Evolutionary conservation across 1,284 basidiomycete genomes (phyloP).

Genomic region (Leccinum subrobustum): DNA sequence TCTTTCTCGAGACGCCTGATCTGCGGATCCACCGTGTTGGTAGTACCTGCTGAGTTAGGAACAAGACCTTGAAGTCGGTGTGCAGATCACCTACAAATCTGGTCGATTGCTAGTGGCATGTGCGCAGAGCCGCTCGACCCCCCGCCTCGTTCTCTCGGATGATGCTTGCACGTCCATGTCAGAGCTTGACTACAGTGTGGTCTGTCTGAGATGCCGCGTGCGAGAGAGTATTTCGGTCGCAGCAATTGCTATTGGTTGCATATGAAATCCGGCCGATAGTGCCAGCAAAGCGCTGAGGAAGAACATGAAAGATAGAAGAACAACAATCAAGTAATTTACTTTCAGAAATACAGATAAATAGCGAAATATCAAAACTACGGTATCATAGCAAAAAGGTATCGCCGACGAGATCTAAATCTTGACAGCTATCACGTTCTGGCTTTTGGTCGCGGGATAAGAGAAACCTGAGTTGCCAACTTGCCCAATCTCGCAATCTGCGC

Average conservation of each 20-base stretch:
- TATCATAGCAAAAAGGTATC: constrained; percentile 11
- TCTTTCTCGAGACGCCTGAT: constrained; percentile 44
- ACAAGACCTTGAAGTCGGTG: background rate
- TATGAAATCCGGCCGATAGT: background rate
- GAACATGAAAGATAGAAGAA: background rate
- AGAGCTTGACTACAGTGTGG: background rate
- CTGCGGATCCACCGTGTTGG: constrained; percentile 32
- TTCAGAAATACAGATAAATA: constrained; percentile 30
- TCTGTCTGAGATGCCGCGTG: background rate
- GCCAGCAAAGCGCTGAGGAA: background rate
- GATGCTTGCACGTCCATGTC: constrained; percentile 25
- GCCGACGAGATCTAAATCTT: background rate
- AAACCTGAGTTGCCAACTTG: constrained; percentile 20
- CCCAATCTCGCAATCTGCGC: background rate
- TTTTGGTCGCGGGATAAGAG: constrained; percentile 29
- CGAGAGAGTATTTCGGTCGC: background rate
- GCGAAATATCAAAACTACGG: background rate
- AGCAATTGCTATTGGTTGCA: background rate
- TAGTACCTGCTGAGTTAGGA: background rate
- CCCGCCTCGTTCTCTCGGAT: constrained; percentile 35
- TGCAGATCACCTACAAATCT: constrained; percentile 51
- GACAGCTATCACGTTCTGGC: constrained; percentile 12
- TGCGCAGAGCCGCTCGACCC: constrained; percentile 42
- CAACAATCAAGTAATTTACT: background rate
- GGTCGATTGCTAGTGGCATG: constrained; percentile 30